phyloP scores from a whole-genome alignment of 495 filamentous ascomycete genomes.

The Hypomontagnella submonticulosa region DNA sequence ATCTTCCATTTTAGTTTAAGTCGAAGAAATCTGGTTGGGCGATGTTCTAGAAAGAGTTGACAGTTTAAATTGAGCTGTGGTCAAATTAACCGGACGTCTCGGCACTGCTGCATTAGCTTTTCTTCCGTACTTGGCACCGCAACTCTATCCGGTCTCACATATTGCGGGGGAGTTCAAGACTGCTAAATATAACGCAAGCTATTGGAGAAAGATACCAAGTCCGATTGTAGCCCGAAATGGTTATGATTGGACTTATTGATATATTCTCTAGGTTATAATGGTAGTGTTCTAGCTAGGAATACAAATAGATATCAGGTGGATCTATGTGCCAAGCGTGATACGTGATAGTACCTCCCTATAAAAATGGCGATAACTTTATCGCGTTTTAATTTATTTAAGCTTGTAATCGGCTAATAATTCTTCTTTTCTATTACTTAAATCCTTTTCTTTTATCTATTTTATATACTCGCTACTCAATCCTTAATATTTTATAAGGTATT shows the following conservation, averaged over 20 bases:
- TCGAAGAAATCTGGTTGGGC: conserved; percentile 13
- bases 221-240: conserved; percentile 3
- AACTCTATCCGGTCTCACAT: conserved; percentile 12
- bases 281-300: no score
- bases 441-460: conserved; percentile 4
- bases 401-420: no score
- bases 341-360: no score
- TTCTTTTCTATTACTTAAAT: not conserved
- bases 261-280: no score
- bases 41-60: conserved; percentile 24
- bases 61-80: conserved; percentile 14
- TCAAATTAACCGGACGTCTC: conserved; percentile 36
- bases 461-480: not conserved
- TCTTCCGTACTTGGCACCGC: conserved; percentile 34
- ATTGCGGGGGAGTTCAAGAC: conserved; percentile 19
- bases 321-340: no score
- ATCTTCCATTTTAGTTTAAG: not conserved
- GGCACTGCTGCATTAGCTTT: conserved; percentile 25
- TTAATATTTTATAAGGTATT: conserved; percentile 9
- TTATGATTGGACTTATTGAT: no score
- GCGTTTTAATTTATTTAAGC: no score
- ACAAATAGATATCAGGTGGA: no score
- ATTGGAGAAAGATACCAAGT: not conserved
- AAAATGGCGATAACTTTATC: no score
- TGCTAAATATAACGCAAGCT: conserved; percentile 22